Base-by-base conservation (phyloP, 495 filamentous ascomycete species). In the Lasiosphaeria ovina region DNA sequence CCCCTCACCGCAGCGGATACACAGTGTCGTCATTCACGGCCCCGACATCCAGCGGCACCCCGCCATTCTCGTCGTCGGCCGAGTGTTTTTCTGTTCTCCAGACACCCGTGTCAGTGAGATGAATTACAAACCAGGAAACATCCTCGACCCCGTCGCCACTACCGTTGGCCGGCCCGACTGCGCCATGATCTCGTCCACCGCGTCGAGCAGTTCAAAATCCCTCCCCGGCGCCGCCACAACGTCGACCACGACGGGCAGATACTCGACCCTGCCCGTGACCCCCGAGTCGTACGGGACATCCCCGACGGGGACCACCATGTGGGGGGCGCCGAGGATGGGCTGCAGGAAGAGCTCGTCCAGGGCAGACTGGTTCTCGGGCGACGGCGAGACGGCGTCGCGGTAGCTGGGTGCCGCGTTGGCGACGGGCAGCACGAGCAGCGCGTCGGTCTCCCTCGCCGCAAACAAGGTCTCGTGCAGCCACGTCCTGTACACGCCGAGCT, bases 271-370 rank as follows among this genome's bases (percentile, higher is more conserved):
- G 7, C 17, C 11, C 6, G 32, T 58, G 12, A 58, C 4, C 24
- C 12, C 34, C 10, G 55, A 58, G 6, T 49, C 3, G 16, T 58
- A 58, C 32, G 42, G 42, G 9, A 49, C 55, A 3, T 58, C 44
- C 3, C 55, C 55, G n/a, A 58, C 17, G 16, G 54, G 54, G n/a
- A 59, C 57, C 57, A 34, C 49, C 6, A 59, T 35, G 31, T 59
- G 35, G 3, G 57, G 57, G 3, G 57, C 48, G 6, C 57, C 49
- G 1, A 59, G 49, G 8, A 44, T 59, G 1, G 57, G 48, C n/a
- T 33, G 48, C 57, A 59, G 14, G 17, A 59, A 57, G 17, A 57
- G 44, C 45, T 50, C 42, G 55, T 57, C 55, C 42, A 57, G 31
- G 3, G 42, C 55, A 4, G 44, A 57, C 42, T 48, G 42, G 7